Evolutionary conservation across 2,329 filamentous ascomycete species (phyloP).

Genomic region (Aschersonia sp.): DNA sequence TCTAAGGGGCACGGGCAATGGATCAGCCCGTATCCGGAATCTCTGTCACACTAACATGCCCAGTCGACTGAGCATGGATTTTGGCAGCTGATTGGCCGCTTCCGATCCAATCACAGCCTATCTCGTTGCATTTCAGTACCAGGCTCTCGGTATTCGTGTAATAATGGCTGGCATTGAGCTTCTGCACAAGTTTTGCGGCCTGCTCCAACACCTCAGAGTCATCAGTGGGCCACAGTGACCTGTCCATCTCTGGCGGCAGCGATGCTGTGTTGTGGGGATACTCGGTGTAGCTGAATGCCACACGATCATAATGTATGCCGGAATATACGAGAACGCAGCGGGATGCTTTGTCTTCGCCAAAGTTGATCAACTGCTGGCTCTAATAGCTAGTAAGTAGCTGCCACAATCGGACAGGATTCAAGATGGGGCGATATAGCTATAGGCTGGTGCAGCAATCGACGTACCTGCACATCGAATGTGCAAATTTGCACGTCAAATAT

Average conservation of each 20-base stretch:
- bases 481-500: constrained; percentile 78
- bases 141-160: constrained; percentile 80
- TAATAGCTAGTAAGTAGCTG: constrained; percentile 2
- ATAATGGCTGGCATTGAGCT: constrained; percentile 60
- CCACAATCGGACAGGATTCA: background rate
- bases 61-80: constrained; percentile 46
- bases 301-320: constrained; percentile 85
- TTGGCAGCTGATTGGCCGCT: constrained; percentile 49
- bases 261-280: constrained; percentile 39
- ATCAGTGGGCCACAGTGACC: constrained; percentile 38
- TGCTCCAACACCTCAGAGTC: constrained; percentile 56
- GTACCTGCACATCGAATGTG: constrained; percentile 60
- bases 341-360: constrained; percentile 57
- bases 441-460: background rate
- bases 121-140: constrained; percentile 57
- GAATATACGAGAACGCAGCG: constrained; percentile 78
- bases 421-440: no score
- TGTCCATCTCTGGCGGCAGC: constrained; percentile 59
- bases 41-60: constrained; percentile 43
- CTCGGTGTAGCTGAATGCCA: constrained; percentile 56
- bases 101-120: constrained; percentile 49
- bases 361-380: constrained; percentile 32
- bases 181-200: constrained; percentile 48
- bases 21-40: constrained; percentile 72
- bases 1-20: constrained; percentile 16